Percentiles rank a stretch among this genome's conserved stretches.
phyloP scores from a whole-genome alignment of 306 rosid species.

The Potentilla sterilis region DNA sequence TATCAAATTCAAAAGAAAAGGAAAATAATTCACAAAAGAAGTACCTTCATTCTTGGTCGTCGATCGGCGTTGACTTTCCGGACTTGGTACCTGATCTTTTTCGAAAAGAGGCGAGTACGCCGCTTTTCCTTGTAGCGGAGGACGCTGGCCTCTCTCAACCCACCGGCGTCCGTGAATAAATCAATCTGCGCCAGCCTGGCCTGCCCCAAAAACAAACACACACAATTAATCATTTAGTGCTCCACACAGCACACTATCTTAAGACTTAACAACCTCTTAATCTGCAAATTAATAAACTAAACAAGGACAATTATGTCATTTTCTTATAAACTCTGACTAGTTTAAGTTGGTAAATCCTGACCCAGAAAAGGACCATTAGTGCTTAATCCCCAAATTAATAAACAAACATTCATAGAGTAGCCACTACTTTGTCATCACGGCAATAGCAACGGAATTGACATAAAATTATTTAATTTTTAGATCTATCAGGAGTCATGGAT shows the following conservation, averaged over 20 bases:
- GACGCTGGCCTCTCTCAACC: slow-evolving; percentile 75
- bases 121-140: slow-evolving; percentile 79
- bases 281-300: neutral
- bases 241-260: slow-evolving; percentile 8
- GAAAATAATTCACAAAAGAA: neutral
- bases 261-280: neutral
- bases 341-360: neutral
- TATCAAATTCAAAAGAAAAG: neutral
- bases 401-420: neutral
- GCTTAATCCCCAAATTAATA: too few species aligned
- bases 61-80: slow-evolving; percentile 77
- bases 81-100: slow-evolving; percentile 89
- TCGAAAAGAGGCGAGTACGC: slow-evolving; percentile 64
- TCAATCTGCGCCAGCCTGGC: slow-evolving; percentile 67
- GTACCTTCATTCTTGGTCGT: slow-evolving; percentile 96
- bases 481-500: neutral
- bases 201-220: slow-evolving; percentile 40
- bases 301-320: neutral
- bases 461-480: neutral
- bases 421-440: neutral
- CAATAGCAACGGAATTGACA: neutral
- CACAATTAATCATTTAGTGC: slow-evolving; percentile 19
- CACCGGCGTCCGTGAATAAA: slow-evolving; percentile 56
- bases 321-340: neutral
- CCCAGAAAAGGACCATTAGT: neutral